A percentile compares a stretch with the other conserved stretches of the same genome.
phyloP scores from a whole-genome alignment of 148 eudicot genomes.

The Chenopodium formosanum region DNA sequence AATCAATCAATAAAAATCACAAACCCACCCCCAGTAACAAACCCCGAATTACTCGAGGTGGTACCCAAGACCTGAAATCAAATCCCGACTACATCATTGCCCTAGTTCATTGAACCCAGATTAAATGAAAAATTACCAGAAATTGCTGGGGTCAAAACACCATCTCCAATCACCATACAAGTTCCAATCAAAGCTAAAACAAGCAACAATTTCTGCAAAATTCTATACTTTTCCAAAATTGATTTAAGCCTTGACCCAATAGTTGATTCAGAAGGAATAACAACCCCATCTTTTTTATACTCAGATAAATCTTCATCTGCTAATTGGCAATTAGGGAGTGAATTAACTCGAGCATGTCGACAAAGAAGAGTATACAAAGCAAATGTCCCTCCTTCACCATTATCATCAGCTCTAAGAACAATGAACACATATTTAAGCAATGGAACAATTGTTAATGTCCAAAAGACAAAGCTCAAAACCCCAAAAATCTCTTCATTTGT shows the following conservation, averaged over 20 bases:
- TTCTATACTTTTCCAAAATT: constrained; percentile 64
- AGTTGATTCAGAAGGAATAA: constrained; percentile 28
- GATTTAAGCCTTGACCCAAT: constrained; percentile 72
- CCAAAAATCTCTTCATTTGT: constrained; percentile 91
- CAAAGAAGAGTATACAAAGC: constrained; percentile 84
- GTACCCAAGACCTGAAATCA: no score
- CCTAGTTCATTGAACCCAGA: background rate
- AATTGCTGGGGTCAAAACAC: constrained; percentile 81
- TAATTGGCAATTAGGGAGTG: constrained; percentile 77
- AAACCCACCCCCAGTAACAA: background rate
- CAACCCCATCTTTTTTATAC: constrained; percentile 56
- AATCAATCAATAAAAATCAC: background rate
- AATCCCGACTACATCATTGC: no score
- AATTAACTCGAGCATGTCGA: constrained; percentile 79
- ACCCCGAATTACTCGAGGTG: background rate
- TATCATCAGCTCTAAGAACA: constrained; percentile 88
- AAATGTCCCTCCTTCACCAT: constrained; percentile 99
- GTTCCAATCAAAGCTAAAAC: constrained; percentile 81
- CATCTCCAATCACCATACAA: constrained; percentile 99
- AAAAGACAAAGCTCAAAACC: constrained; percentile 76
- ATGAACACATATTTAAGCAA: constrained; percentile 83
- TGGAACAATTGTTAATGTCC: constrained; percentile 82
- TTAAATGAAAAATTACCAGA: constrained; percentile 49
- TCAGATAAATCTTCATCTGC: constrained; percentile 81
- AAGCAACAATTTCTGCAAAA: constrained; percentile 75